Base-by-base conservation (phyloP, 2,329 filamentous ascomycete species). In the Fusarium sp. region DNA sequence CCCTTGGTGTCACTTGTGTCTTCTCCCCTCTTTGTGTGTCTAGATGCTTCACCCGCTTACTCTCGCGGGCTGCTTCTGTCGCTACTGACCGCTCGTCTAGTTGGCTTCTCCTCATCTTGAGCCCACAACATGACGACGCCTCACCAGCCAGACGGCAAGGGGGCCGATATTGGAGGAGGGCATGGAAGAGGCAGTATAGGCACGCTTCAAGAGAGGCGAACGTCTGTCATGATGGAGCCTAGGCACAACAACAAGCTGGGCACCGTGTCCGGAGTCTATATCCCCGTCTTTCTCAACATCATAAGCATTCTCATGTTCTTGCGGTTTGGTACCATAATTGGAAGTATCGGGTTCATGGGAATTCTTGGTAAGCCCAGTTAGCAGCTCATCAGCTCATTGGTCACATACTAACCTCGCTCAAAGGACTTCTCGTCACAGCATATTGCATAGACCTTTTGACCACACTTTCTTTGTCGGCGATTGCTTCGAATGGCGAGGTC, bases 271-370 rank as follows among this genome's bases (percentile, higher is more conserved):
- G 93, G 93, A 9, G 93, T 97, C 57, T 97, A 95, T 81, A 93
- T 97, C 17, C 95, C 95, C 2, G 95, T 95, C n/a, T 95, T 92
- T 70, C 86, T 97, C 75, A 97, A 97, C 82, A 95, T 97, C 47
- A 85, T 97, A 74, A 96, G 94, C 77, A 97, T 97, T 82, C 88
- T 97, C 71, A 97, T 97, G 94, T 97, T 97, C 84, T 86, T 97
- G 77, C 90, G 95, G 25, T 97, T 97, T 81, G 94, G 95, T 25
- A 91, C 95, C 77, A 94, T 97, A 66, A 86, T 97, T 25, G 95
- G 94, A 10, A 93, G 96, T 80, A 89, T 93, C 71, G 95, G 95
- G 25, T 86, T 97, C 52, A 73, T 96, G 50, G 95, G 94, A 59
- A 97, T 95, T 82, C 85, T 97, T 80, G 93, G 93, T 94, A 85